phyloP scores from a whole-genome alignment of 2,329 filamentous ascomycete genomes.

The Botrytis fragariae region DNA sequence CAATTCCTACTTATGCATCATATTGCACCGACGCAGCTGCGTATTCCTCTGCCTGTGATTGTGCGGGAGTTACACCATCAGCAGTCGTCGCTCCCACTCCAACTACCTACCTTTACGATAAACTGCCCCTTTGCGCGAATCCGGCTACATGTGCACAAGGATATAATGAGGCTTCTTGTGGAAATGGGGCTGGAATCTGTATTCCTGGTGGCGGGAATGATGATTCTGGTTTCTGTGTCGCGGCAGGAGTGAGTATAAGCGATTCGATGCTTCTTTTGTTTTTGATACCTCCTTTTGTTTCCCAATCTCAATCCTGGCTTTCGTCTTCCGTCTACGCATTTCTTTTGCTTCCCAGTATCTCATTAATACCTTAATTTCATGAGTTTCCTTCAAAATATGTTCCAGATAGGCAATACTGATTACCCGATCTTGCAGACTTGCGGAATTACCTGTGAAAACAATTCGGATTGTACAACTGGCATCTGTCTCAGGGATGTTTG shows the following conservation, averaged over 20 bases:
- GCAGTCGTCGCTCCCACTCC: background rate
- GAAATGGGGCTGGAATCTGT: conserved; percentile 9
- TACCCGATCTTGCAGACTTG: background rate
- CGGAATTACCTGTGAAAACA: background rate
- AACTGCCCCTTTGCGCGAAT: conserved; percentile 7
- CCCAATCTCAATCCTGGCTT: background rate
- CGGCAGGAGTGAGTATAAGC: background rate
- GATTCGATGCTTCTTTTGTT: background rate
- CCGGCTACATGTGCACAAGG: conserved; percentile 3
- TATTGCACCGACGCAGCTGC: conserved; percentile 1
- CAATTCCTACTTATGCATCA: conserved; percentile 17
- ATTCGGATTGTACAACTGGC: conserved; percentile 4
- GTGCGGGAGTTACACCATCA: background rate
- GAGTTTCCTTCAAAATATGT: background rate
- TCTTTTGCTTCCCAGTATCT: background rate
- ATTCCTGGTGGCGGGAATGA: background rate
- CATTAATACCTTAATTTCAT: background rate
- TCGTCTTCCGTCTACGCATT: background rate
- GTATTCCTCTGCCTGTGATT: conserved; percentile 18
- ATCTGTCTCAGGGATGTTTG: conserved; percentile 9
- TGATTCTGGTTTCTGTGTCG: conserved; percentile 9
- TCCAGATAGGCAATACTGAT: background rate
- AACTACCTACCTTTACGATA: conserved; percentile 12
- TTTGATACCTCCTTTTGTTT: background rate
- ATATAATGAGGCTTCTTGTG: background rate